These are phyloP conservation scores for Penstemon newberryi DNA, from an alignment of 257 asterid species.

Conservation along the genomic window DNA sequence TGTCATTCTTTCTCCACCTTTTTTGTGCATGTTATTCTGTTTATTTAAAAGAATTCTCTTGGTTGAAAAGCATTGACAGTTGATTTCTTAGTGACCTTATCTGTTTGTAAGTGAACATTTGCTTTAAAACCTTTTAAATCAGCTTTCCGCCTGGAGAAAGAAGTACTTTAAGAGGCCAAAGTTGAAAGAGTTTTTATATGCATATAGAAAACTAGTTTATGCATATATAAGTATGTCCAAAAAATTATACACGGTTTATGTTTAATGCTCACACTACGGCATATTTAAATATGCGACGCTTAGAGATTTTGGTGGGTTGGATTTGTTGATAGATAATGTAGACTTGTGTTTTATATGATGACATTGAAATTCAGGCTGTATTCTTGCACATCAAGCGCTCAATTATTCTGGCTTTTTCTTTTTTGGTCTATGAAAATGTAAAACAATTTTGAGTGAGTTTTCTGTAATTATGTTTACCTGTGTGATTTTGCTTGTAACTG, in stretches of 20 bases:
- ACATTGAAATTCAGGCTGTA: conserved; percentile 23
- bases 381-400: conserved; percentile 19
- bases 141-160: conserved; percentile 12
- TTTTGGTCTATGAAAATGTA: conserved; percentile 19
- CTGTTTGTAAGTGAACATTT: conserved; percentile 21
- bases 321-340: conserved; percentile 13
- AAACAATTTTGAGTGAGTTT: conserved; percentile 2
- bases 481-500: conserved; percentile 17
- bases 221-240: conserved; percentile 7
- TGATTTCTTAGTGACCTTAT: conserved; percentile 17
- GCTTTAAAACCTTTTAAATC: conserved; percentile 15
- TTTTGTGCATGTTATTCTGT: conserved; percentile 9
- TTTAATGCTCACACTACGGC: conserved; percentile 10
- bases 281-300: conserved; percentile 18
- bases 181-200: conserved; percentile 17
- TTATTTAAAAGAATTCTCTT: conserved; percentile 1
- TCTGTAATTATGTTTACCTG: conserved; percentile 10
- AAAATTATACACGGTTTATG: not conserved
- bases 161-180: conserved; percentile 12
- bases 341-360: conserved; percentile 18
- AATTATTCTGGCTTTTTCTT: conserved; percentile 12
- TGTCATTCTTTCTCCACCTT: conserved; percentile 9
- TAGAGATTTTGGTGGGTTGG: conserved; percentile 17
- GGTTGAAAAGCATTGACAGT: conserved; percentile 9
- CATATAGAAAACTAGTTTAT: conserved; percentile 11